Base-by-base conservation (phyloP, 2,329 filamentous ascomycete species). In the Fusarium anthophilum region DNA sequence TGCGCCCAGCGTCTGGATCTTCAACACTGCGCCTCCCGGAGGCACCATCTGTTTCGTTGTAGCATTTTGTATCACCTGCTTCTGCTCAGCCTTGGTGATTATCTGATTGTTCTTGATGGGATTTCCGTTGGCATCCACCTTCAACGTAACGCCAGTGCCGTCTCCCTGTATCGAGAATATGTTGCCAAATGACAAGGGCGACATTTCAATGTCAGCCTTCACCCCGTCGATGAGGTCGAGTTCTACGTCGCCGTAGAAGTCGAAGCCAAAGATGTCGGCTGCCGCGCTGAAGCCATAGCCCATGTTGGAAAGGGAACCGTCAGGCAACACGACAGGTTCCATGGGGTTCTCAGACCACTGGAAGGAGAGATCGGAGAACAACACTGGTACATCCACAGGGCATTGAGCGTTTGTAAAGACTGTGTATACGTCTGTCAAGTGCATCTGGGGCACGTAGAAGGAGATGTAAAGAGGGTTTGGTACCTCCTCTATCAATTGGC, bases 61-160 rank as follows among this genome's bases (percentile, higher is more conserved):
- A 2, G 45, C 45, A 5, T 45, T 20, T n/a, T 53, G 28, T 8
- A 51, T 17, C 0, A 38, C 62, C 24, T 65, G 15, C 8, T 44
- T 35, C 17, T 53, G 38, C 14, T 24, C 38, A 2, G 38, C 38
- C 26, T 41, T 65, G 8, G 24, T 65, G 6, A 22, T 15, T 1
- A 62, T 14, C 38, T 65, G 62, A 4, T 65, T 65, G 13, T 65
- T 65, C 6, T 62, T 65, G 38, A 65, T 65, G 30, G 32, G 38
- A 11, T 65, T 65, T 0, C 57, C 62, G 3, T 6, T 44, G 7
- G 56, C 56, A 51, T 62, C 45, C 5, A 44, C 62, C 38, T 65
- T 65, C 5, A 51, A 9, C 5, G 26, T 26, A 22, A 65, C 32
- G 22, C 62, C 62, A 4, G 22, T 5, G 4, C 62, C 57, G 28